Evolutionary conservation across 2,329 filamentous ascomycete genomes (phyloP), one percentile per base, ranked within the genome.

Genomic region (Phyllosticta capitalensis): DNA sequence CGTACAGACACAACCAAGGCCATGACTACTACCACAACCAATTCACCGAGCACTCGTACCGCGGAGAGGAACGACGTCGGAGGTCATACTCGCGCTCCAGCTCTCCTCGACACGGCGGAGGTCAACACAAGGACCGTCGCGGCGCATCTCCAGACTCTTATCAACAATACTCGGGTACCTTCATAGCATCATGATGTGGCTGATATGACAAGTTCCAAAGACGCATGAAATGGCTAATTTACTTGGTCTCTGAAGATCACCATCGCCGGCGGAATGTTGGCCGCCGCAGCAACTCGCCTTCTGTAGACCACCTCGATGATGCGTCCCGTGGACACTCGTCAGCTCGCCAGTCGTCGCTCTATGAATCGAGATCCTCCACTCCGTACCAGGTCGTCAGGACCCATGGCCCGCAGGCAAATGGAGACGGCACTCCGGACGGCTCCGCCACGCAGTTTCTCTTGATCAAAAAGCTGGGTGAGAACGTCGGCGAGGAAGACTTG

Each of bases 401-500:
- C 12, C 48, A 55, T 28, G 58, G 52, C 21, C 38, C 28, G 4
- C 51, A 55, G n/a, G 58, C 58, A 9, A 48, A 68, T 56, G 55
- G 63, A 50, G 68, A 68, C 55, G 55, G 64, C 17, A 65, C 63
- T 14, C 52, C 59, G 4, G 64, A 64, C 9, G 62, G 62, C 5
- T 58, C 60, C 24, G 61, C 61, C 9, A 55, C 63, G 24, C 62
- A 61, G 14, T 63, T 59, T 21, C 58, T 59, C 52, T 20, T 59
- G 26, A 53, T 59, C 75, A 73, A 53, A 75, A 78, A 30, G 30
- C 63, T 9, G 73, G 71, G 14, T 70, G 74, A 14, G 82, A 82
- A 62, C 5, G 38, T 45, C 17, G 38, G n/a, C 7, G 38, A 45
- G 14, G 14, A 45, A n/a, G 38, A n/a, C 38, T 45, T 45, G 5